Evolutionary conservation across 1,139 yeast species (phyloP).

Genomic region (Candida dubliniensis): DNA sequence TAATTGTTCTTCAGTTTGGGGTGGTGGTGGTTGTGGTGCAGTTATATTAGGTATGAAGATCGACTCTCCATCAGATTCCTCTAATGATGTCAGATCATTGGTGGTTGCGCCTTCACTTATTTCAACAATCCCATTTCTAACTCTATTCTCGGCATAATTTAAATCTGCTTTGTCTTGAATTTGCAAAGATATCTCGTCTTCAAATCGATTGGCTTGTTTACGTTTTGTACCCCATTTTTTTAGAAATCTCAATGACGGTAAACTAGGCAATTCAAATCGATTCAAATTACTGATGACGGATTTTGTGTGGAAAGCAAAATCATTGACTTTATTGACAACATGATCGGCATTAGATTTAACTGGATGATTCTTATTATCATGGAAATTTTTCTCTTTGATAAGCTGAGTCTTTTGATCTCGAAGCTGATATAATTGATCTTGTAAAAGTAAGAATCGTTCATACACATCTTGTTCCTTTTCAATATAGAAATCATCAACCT

Average conservation of each 20-base stretch:
- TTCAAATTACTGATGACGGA: slow-evolving; percentile 35
- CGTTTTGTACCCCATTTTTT: slow-evolving; percentile 18
- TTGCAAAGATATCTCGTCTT: slow-evolving; percentile 19
- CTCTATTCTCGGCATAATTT: slow-evolving; percentile 40
- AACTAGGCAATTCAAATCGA: slow-evolving; percentile 55
- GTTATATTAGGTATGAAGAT: not conserved
- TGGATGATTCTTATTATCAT: slow-evolving; percentile 9
- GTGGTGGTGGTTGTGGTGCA: slow-evolving; percentile 7
- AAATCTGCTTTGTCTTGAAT: slow-evolving; percentile 21
- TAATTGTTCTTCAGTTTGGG: slow-evolving; percentile 19
- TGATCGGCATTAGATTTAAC: slow-evolving; percentile 10
- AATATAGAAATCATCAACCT: slow-evolving; percentile 60
- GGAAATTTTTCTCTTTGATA: slow-evolving; percentile 16
- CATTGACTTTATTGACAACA: slow-evolving; percentile 26
- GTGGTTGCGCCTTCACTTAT: slow-evolving; percentile 14
- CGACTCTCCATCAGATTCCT: slow-evolving; percentile 13
- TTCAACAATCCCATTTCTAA: slow-evolving; percentile 36
- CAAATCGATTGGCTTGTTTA: slow-evolving; percentile 4
- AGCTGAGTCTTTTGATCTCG: slow-evolving; percentile 48
- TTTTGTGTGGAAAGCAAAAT: slow-evolving; percentile 34
- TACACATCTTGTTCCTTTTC: slow-evolving; percentile 62
- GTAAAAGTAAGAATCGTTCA: slow-evolving; percentile 59
- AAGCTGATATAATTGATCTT: slow-evolving; percentile 66
- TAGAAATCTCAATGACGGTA: slow-evolving; percentile 52
- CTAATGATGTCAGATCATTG: slow-evolving; percentile 17